Evolutionary conservation across 768 basidiomycete species (phyloP), one percentile per base, ranked within the genome.

Genomic region (Boletus edulis): DNA sequence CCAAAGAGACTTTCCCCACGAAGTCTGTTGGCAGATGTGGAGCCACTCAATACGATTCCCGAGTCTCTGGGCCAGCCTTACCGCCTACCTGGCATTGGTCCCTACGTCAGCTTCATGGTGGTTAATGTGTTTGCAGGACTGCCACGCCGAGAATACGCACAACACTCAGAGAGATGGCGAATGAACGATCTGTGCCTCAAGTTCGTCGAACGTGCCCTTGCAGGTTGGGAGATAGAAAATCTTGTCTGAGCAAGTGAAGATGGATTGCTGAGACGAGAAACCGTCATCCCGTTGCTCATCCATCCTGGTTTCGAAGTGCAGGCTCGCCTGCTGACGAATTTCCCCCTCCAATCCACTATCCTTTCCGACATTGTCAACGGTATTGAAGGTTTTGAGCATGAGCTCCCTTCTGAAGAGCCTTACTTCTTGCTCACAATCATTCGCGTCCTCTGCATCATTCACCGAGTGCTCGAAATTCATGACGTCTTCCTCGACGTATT

Each of bases 231-330:
- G 63, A 75, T 96, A 46, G 87, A 91, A 62, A 80, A 81, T 3
- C 74, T 97, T 17, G 76, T 91, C 22, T 74, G 80, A 9, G 72
- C 76, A 43, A 73, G 75, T 3, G 85, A 89, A 52, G 82, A 82
- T n/a, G 69, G 73, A 6, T 64, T 76, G 17, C 66, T 78, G 27
- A 85, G 77, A 54, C 70, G 72, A 35, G 87, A 89, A 29, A 64
- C 70, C 0, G 69, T 92, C 15, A 61, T 81, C 20, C 79, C 81
- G n/a, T 76, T 84, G 31, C 76, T 88, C 11, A 65, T 81, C 3
- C 93, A 97, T 64, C 94, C 96, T 3, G 96, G 94, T 0, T 93
- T 90, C 66, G 89, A 94, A 52, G 74, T 97, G 52, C 82, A 94
- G 72, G 82, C 86, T 42, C 83, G 91, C 5, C 63, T 98, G 14